phyloP scores from a whole-genome alignment of 345 rosid genomes.

The Linum lewisii region DNA sequence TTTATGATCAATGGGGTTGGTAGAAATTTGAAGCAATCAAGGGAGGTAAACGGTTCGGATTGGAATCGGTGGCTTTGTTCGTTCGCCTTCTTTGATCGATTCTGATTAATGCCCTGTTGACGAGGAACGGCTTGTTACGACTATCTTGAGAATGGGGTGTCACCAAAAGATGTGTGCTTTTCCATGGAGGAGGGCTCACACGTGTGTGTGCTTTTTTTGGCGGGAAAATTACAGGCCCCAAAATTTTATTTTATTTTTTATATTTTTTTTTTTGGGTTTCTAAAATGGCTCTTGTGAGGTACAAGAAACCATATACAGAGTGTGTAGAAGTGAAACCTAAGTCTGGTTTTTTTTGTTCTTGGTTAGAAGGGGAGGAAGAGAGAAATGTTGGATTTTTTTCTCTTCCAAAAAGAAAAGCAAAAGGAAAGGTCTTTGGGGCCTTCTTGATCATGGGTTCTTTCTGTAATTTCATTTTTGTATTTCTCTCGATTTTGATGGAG shows the following conservation, averaged over 20 bases:
- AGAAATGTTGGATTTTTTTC: background rate
- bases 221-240: constrained; percentile 23
- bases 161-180: constrained; percentile 19
- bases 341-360: constrained; percentile 6
- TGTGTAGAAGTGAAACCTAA: no score
- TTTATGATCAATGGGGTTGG: constrained; percentile 4
- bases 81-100: no score
- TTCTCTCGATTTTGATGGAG: constrained; percentile 23
- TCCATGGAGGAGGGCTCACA: constrained; percentile 17
- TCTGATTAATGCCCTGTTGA: background rate
- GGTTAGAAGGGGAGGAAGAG: background rate
- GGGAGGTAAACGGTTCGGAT: no score
- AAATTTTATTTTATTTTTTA: constrained; percentile 9
- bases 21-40: background rate
- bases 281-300: constrained; percentile 19
- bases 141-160: constrained; percentile 5
- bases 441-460: constrained; percentile 8
- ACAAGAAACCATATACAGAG: constrained; percentile 13
- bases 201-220: constrained; percentile 40
- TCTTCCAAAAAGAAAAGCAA: constrained; percentile 3
- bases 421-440: constrained; percentile 49
- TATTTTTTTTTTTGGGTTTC: constrained; percentile 14
- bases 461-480: constrained; percentile 11
- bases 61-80: background rate
- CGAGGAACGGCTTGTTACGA: background rate